phyloP scores from a whole-genome alignment of 768 basidiomycete genomes.

The Serendipita sp. region DNA sequence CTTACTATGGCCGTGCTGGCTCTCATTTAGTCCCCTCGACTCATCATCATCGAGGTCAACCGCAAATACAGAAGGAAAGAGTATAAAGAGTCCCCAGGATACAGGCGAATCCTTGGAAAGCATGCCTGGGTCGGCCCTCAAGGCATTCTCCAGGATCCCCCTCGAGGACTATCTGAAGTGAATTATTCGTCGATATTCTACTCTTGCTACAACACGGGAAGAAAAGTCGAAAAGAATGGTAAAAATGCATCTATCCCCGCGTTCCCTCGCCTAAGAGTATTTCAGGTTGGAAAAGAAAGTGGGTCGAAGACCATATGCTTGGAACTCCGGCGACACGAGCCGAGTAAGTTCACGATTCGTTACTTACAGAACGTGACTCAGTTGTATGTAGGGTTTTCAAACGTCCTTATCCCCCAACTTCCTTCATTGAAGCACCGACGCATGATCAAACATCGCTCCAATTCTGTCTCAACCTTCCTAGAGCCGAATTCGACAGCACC shows the following conservation, averaged over 20 bases:
- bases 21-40: background rate
- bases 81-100: background rate
- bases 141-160: background rate
- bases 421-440: background rate
- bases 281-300: constrained; percentile 6
- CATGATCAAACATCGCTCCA: background rate
- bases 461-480: background rate
- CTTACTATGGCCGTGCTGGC: no score
- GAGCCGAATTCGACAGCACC: background rate
- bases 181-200: constrained; percentile 4
- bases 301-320: background rate
- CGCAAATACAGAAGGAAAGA: background rate
- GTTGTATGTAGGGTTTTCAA: background rate
- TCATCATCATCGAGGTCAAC: background rate
- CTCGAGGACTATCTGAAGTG: background rate
- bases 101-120: background rate
- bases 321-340: background rate
- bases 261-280: background rate
- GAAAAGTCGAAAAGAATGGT: constrained; percentile 5
- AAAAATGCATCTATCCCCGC: background rate
- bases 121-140: background rate
- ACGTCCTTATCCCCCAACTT: background rate
- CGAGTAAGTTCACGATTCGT: background rate
- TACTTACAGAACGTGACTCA: background rate
- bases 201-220: background rate